These are phyloP conservation scores for Malus sieversii DNA, from an alignment of 306 rosid species.

Conservation along the genomic window DNA sequence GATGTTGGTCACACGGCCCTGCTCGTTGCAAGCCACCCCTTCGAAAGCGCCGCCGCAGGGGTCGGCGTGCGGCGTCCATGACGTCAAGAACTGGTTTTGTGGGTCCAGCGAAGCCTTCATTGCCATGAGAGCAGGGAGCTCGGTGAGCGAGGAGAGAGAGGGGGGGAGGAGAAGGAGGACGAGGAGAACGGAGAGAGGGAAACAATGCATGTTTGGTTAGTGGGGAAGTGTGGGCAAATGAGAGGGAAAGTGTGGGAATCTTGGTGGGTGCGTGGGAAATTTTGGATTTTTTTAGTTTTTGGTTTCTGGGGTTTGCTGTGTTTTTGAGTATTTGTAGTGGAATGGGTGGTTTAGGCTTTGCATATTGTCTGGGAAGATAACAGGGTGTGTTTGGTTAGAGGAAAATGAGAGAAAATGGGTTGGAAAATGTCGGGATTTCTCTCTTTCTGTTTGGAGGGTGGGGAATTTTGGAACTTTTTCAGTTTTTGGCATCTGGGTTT, in stretches of 20 bases:
- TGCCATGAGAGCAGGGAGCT: constrained; percentile 30
- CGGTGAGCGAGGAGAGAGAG: constrained; percentile 21
- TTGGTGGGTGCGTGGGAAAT: not conserved
- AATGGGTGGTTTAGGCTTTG: not conserved
- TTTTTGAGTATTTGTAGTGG: not conserved
- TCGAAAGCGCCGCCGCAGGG: constrained; percentile 42
- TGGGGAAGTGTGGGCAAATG: constrained; percentile 1
- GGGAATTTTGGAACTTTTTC: not conserved
- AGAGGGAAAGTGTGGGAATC: not conserved
- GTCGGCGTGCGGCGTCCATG: constrained; percentile 30
- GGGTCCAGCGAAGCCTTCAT: constrained; percentile 48
- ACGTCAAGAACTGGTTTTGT: constrained; percentile 25
- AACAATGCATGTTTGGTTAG: constrained; percentile 32
- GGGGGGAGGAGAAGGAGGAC: constrained; percentile 16
- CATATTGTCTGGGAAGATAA: not conserved
- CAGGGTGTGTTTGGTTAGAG: constrained; percentile 8
- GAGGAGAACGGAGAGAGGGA: not conserved
- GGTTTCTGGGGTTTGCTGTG: not conserved
- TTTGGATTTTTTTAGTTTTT: not conserved
- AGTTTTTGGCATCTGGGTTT: not conserved
- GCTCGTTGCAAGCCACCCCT: constrained; percentile 48
- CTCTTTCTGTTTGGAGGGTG: not conserved
- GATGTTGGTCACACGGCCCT: constrained; percentile 34
- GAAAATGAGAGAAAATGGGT: not conserved
- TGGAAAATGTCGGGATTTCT: not conserved